Evolutionary conservation across 2,329 filamentous ascomycete genomes (phyloP).

Genomic region (Orbilia ellipsospora): DNA sequence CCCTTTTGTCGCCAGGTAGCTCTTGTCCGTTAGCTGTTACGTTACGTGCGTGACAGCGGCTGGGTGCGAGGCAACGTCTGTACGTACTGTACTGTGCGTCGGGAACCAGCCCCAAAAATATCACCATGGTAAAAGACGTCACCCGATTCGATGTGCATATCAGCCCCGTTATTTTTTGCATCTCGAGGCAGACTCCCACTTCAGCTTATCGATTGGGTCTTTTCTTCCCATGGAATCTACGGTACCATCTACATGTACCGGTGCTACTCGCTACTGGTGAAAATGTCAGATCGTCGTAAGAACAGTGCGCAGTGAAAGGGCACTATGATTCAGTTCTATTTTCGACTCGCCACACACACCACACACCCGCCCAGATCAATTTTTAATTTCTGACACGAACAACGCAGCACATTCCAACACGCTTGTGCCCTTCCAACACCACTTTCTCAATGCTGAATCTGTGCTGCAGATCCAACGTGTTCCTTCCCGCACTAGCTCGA

Average conservation of each 20-base stretch:
- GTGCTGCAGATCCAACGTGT: too few species aligned
- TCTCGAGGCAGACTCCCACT: neutral
- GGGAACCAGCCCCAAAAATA: neutral
- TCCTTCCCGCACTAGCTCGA: too few species aligned
- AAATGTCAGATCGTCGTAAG: slow-evolving; percentile 1
- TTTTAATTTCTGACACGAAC: neutral
- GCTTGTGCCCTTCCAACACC: neutral
- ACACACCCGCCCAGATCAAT: neutral
- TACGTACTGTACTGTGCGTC: neutral
- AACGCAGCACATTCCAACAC: neutral
- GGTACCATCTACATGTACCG: neutral
- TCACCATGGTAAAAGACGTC: neutral
- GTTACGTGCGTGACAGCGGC: neutral
- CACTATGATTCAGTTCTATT: slow-evolving; percentile 10
- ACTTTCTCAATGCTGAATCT: too few species aligned
- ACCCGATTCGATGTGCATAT: neutral
- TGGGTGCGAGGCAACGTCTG: neutral
- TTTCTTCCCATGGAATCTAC: neutral
- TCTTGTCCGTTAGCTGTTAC: too few species aligned
- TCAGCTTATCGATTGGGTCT: neutral
- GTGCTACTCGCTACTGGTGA: too few species aligned
- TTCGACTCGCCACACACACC: neutral
- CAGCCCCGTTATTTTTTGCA: neutral
- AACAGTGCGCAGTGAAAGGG: neutral
- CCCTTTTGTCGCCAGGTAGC: too few species aligned